These are phyloP conservation scores for Rhodosporidiobolus odoratus DNA, from an alignment of 768 basidiomycete species.

Conservation along the genomic window DNA sequence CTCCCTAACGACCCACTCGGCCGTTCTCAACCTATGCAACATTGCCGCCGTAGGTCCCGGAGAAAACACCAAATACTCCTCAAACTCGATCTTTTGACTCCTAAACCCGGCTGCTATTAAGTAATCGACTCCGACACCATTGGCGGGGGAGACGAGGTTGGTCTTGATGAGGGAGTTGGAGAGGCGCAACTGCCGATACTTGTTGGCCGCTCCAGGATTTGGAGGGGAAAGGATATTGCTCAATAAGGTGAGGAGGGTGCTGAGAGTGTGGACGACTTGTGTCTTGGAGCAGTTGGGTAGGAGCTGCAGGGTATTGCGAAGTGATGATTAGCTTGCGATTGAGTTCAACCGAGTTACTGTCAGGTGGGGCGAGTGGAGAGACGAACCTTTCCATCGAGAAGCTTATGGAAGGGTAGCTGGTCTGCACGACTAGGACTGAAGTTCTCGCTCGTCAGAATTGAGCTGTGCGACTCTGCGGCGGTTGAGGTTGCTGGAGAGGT, in stretches of 20 bases:
- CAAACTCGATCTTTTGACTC: slow-evolving; percentile 13
- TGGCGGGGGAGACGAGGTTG: slow-evolving; percentile 12
- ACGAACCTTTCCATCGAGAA: slow-evolving; percentile 4
- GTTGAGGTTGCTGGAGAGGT: neutral
- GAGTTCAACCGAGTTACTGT: too few relatives aligned
- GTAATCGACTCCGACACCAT: slow-evolving; percentile 13
- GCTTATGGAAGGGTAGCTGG: neutral
- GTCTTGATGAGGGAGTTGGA: slow-evolving; percentile 21
- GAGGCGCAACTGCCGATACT: slow-evolving; percentile 34
- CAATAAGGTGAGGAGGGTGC: slow-evolving; percentile 15
- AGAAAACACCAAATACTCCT: slow-evolving; percentile 9
- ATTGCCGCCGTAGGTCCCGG: slow-evolving; percentile 7
- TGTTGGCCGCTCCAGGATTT: slow-evolving; percentile 17
- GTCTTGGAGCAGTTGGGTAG: slow-evolving; percentile 29
- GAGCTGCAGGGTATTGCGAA: slow-evolving; percentile 5
- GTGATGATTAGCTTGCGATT: neutral
- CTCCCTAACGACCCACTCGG: slow-evolving; percentile 6
- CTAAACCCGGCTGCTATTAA: slow-evolving; percentile 14
- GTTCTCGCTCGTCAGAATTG: neutral
- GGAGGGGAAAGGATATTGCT: slow-evolving; percentile 33
- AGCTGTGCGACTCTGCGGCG: neutral
- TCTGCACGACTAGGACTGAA: slow-evolving; percentile 8
- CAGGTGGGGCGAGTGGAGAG: neutral
- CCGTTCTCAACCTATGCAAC: slow-evolving; percentile 21
- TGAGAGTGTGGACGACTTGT: slow-evolving; percentile 30